Conservation (phyloP, 257 asterid species). For the Verbascum thapsus region DNA sequence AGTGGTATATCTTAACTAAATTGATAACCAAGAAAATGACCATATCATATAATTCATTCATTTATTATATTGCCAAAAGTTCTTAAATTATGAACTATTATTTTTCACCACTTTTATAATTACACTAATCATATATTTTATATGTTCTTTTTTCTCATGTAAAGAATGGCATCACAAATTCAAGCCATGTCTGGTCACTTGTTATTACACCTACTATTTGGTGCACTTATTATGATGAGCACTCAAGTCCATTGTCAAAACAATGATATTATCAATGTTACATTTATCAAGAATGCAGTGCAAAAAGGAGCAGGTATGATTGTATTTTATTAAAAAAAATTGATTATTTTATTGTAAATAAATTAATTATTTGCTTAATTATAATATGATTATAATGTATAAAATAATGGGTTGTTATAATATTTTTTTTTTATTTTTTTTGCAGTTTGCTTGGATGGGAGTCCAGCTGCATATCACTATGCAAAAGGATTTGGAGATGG, state of each 20-base stretch:
- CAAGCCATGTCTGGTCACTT: constrained; percentile 18
- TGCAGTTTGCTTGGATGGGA: constrained; percentile 26
- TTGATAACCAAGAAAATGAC: too few species aligned
- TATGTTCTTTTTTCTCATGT: too few species aligned
- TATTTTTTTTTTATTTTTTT: background rate
- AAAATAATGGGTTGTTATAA: too few species aligned
- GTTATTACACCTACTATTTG: background rate
- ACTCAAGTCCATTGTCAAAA: background rate
- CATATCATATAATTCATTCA: too few species aligned
- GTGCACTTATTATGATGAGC: background rate
- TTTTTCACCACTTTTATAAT: too few species aligned
- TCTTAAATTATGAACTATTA: too few species aligned
- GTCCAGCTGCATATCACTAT: constrained; percentile 12
- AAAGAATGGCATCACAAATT: constrained; percentile 13
- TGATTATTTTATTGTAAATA: too few species aligned
- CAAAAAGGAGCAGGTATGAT: constrained; percentile 16
- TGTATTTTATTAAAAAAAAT: too few species aligned
- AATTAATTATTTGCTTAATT: background rate
- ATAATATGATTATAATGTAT: too few species aligned
- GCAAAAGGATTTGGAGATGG: constrained; percentile 6
- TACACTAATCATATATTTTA: too few species aligned
- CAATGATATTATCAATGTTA: background rate
- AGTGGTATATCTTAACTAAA: too few species aligned
- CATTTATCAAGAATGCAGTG: background rate
- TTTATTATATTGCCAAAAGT: too few species aligned